Base-by-base conservation (phyloP, 2,329 filamentous ascomycete genomes). In the Endothia cerciana region DNA sequence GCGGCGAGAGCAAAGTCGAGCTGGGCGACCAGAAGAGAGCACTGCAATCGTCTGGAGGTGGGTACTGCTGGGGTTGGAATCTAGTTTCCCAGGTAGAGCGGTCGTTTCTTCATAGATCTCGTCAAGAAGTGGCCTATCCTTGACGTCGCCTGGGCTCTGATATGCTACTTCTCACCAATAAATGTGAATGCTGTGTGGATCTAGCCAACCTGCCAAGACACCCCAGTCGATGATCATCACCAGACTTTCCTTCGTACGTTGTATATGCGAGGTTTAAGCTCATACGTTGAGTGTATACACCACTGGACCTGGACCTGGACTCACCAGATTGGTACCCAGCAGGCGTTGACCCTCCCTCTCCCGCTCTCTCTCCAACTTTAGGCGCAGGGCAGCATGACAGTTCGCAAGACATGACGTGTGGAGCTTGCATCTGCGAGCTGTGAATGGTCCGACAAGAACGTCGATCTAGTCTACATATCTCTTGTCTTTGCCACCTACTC, bases 1-100 rank as follows among this genome's bases (percentile, higher is more conserved):
- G 53, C 49, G 71, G 64, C 64, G 74, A 74, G 58, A 77, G 73
- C 47, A 66, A 72, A 51, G 62, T 75, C 19, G 72, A 74, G 22
- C 67, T 76, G 17, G 75, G 74, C 2, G 74, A 77, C 56, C 75
- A 25, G 22, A 41, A 41, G 25, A 11, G 45, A 49, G 10, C 5
- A 22, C n/a, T 4, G 11, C 15, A 11, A 11, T 2, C 10, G 1
- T 11, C 1, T 51, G 47, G 28, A 1, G 13, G 1, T 19, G 25
- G 19, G 19, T 22, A 6, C 8, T 17, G 17, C 41, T 7, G 19
- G 8, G 19, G n/a, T n/a, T n/a, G n/a, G 41, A n/a, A 22, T 6
- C 6, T 5, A 45, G 7, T 1, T 45, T n/a, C n/a, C 6, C 5
- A 45, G 19, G n/a, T 22, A 15, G 22, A 15, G 11, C 11, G n/a